phyloP scores from a whole-genome alignment of 176 grass and related monocot species.

The Paspalum vaginatum region DNA sequence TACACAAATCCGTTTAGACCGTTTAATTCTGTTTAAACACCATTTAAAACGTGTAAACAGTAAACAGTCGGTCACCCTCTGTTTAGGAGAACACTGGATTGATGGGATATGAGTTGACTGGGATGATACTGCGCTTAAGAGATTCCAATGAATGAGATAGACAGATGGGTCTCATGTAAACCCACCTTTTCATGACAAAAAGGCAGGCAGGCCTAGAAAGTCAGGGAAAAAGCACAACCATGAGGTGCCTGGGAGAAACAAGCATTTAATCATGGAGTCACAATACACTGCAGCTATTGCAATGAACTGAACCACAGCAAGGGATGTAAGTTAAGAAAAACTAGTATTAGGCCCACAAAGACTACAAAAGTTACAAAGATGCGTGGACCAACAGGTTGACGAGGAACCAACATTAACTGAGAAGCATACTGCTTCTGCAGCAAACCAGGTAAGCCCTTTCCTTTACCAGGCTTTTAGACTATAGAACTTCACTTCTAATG shows the following conservation, averaged over 20 bases:
- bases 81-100: too few relatives aligned
- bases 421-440: background rate
- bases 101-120: too few relatives aligned
- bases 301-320: background rate
- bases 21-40: too few relatives aligned
- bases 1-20: too few relatives aligned
- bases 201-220: background rate
- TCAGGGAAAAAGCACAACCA: background rate
- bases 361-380: background rate
- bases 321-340: background rate
- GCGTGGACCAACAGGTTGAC: background rate
- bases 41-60: too few relatives aligned
- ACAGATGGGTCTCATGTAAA: too few relatives aligned
- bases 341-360: background rate
- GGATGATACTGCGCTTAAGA: too few relatives aligned
- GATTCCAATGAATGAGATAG: too few relatives aligned
- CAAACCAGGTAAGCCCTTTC: slow-evolving; percentile 14
- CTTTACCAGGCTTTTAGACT: slow-evolving; percentile 1
- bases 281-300: background rate
- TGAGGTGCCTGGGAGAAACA: background rate
- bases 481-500: background rate
- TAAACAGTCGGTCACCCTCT: too few relatives aligned
- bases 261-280: background rate
- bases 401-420: background rate
- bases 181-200: too few relatives aligned